These are phyloP conservation scores for Metschnikowia sp. DNA, from an alignment of 805 yeast species.

Conservation along the genomic window DNA sequence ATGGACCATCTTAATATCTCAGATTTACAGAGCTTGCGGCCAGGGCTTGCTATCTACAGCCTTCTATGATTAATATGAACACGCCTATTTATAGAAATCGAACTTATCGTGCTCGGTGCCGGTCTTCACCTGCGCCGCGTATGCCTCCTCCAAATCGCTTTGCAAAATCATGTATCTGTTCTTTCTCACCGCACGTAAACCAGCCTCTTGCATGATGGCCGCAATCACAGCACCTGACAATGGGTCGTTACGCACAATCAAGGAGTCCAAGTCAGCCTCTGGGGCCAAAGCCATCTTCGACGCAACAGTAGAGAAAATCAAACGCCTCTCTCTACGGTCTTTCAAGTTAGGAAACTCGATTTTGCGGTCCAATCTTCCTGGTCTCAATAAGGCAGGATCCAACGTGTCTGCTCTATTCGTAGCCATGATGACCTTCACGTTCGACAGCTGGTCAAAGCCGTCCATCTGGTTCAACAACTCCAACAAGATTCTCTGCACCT, in stretches of 20 bases:
- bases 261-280: slow-evolving; percentile 92
- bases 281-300: slow-evolving; percentile 98
- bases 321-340: slow-evolving; percentile 96
- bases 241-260: slow-evolving; percentile 94
- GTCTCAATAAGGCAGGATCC: slow-evolving; percentile 97
- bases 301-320: slow-evolving; percentile 93
- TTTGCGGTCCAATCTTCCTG: slow-evolving; percentile 97
- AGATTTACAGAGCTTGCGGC: slow-evolving; percentile 46
- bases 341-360: slow-evolving; percentile 95
- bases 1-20: slow-evolving; percentile 67
- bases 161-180: slow-evolving; percentile 96
- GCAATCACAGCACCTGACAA: slow-evolving; percentile 97
- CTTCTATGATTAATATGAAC: slow-evolving; percentile 14
- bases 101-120: slow-evolving; percentile 95
- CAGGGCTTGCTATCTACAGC: slow-evolving; percentile 63
- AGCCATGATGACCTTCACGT: slow-evolving; percentile 98
- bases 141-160: slow-evolving; percentile 96
- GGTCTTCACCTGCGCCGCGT: slow-evolving; percentile 92
- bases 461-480: slow-evolving; percentile 98
- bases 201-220: slow-evolving; percentile 99
- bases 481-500: slow-evolving; percentile 94
- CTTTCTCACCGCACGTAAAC: slow-evolving; percentile 96
- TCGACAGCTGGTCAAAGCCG: slow-evolving; percentile 94
- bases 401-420: slow-evolving; percentile 99
- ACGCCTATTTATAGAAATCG: slow-evolving; percentile 80